phyloP scores from a whole-genome alignment of 2,329 filamentous ascomycete genomes.

The Rhinocladiella mackenziei region DNA sequence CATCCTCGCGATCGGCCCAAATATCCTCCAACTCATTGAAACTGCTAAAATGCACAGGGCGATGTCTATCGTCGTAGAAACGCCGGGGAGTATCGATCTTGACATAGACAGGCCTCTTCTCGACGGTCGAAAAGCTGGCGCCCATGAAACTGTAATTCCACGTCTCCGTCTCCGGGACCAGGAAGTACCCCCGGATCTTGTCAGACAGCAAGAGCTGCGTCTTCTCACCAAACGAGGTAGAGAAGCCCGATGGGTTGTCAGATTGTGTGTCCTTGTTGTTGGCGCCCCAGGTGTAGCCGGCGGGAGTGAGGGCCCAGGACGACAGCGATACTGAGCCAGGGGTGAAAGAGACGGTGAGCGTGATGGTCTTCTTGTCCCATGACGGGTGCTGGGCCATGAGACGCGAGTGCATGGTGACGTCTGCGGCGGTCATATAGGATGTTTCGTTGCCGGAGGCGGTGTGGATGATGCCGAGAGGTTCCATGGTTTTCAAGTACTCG shows the following conservation, averaged over 20 bases:
- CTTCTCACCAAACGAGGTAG: conserved; percentile 88
- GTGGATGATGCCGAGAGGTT: conserved; percentile 92
- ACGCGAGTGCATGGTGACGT: conserved; percentile 90
- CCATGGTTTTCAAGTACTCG: conserved; percentile 78
- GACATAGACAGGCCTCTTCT: conserved; percentile 87
- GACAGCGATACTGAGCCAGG: conserved; percentile 92
- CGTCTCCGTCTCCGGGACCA: conserved; percentile 80
- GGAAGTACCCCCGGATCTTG: conserved; percentile 90
- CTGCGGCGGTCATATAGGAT: conserved; percentile 90
- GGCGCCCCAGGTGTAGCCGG: conserved; percentile 93
- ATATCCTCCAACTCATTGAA: conserved; percentile 97
- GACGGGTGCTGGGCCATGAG: conserved; percentile 75
- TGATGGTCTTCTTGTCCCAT: conserved; percentile 89
- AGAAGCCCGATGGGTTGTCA: conserved; percentile 92
- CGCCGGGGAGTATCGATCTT: conserved; percentile 83
- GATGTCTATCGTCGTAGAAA: conserved; percentile 90
- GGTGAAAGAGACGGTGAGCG: conserved; percentile 93
- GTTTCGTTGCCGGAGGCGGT: conserved; percentile 92
- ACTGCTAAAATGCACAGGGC: conserved; percentile 92
- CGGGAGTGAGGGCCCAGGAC: conserved; percentile 86
- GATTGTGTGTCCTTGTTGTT: conserved; percentile 91
- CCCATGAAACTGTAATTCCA: conserved; percentile 99
- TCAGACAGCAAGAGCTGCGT: conserved; percentile 90
- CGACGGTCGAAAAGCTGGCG: conserved; percentile 75
- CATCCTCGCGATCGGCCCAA: conserved; percentile 88